Base-by-base conservation (phyloP, 306 rosid genomes). In the Vigna nakashimae region DNA sequence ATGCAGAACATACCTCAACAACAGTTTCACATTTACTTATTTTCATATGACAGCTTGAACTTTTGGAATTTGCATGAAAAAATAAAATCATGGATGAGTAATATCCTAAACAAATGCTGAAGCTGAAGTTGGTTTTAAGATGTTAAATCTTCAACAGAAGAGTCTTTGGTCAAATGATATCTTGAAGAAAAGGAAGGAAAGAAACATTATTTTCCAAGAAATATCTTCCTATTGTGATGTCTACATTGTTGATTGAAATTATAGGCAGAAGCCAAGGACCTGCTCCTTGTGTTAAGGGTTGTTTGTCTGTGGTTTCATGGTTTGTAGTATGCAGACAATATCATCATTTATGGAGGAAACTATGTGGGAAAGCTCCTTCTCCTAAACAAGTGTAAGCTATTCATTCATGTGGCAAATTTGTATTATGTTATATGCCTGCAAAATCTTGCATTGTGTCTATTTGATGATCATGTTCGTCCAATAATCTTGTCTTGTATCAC, bases 311-410 rank as follows among this genome's bases (percentile, higher is more conserved):
- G 34, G 17, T 42, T 42, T 42, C 15, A 45, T 45, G 49, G 26
- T 18, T 20, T 43, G 6, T 36, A 5, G 71, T 42, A 40, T 28
- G 11, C 20, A 66, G 20, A 28, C 13, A 67, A 12, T 67, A 45
- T 67, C 9, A 13, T 11, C 30, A 67, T 67, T 45, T 12, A 67
- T 67, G 55, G 73, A 67, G 13, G 14, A 67, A 12, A 67, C 40
- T 26, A 68, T 26, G 15, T 43, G 14, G 73, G 73, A 48, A 48
- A 68, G 57, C 15, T 68, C 42, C 71, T 40, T 65, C 34, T 65
- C 71, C 10, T 7, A 11, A 65, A 18, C 6, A 10, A 65, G 51
- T 20, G 20, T 42, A 65, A 40, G 34, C 12, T 11, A 40, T 40
- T 42, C 12, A 38, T 42, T 65, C 71, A 40, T 65, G 32, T 65